These are phyloP conservation scores for Cercospora berteroae DNA, from an alignment of 2,329 filamentous ascomycete species.

Conservation along the genomic window DNA sequence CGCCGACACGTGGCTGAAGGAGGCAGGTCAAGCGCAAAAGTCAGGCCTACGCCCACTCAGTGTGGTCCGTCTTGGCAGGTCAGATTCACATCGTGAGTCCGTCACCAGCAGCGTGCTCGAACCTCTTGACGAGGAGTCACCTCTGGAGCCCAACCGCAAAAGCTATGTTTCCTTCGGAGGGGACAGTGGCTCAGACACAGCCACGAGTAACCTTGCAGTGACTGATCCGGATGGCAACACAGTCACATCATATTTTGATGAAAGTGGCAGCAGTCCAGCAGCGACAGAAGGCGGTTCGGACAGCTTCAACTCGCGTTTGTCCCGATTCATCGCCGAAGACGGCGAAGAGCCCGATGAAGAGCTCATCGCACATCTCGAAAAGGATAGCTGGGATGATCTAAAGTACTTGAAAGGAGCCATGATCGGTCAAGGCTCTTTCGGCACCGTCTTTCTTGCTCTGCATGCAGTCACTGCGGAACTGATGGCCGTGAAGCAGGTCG, in stretches of 20 bases:
- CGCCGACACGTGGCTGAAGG: constrained; percentile 84
- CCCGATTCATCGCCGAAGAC: constrained; percentile 81
- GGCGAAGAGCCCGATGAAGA: constrained; percentile 90
- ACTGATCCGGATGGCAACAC: constrained; percentile 74
- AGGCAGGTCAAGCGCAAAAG: constrained; percentile 49
- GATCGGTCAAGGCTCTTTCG: constrained; percentile 95
- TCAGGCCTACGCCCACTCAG: constrained; percentile 59
- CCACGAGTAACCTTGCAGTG: constrained; percentile 67
- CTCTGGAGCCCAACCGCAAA: constrained; percentile 82
- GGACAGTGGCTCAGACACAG: constrained; percentile 65
- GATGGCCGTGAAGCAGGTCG: constrained; percentile 97
- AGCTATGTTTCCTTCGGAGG: constrained; percentile 86
- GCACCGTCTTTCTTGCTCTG: constrained; percentile 89
- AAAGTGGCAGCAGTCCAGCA: constrained; percentile 65
- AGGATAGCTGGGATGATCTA: constrained; percentile 92
- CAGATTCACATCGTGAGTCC: constrained; percentile 73
- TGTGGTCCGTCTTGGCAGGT: constrained; percentile 57
- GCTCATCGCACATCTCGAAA: constrained; percentile 82
- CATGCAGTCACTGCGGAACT: constrained; percentile 96
- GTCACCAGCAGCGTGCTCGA: constrained; percentile 85
- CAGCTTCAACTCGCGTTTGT: constrained; percentile 78
- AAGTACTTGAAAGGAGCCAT: constrained; percentile 99
- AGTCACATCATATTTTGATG: constrained; percentile 78
- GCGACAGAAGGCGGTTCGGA: constrained; percentile 51
- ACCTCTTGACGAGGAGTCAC: constrained; percentile 85